phyloP scores from a whole-genome alignment of 2,329 filamentous ascomycete genomes.

The Colletotrichum sp. region DNA sequence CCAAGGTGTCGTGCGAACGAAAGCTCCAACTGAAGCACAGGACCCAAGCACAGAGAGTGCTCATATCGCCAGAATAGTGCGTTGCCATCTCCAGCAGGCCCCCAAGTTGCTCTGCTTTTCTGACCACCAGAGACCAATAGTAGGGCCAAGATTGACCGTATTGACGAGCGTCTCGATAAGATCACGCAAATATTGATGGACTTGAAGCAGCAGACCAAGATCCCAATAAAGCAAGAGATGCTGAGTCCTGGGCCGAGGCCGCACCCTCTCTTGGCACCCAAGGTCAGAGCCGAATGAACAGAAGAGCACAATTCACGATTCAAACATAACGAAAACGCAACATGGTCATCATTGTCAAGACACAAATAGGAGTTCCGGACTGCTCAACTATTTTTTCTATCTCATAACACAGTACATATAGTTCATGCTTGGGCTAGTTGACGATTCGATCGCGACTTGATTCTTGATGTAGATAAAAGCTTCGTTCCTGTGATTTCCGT shows the following conservation, averaged over 20 bases:
- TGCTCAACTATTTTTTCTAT: not conserved
- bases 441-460: not conserved
- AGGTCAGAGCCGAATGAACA: not conserved
- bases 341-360: not conserved
- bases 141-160: not conserved
- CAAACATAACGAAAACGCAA: not conserved
- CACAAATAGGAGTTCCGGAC: not conserved
- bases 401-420: not conserved
- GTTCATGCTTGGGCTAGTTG: not conserved
- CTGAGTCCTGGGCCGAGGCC: not conserved
- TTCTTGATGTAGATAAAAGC: not conserved
- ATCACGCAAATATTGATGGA: not conserved
- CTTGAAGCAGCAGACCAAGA: not conserved
- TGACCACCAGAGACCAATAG: not conserved
- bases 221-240: not conserved
- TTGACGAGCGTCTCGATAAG: not conserved
- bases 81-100: not conserved
- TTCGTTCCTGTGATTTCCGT: not conserved
- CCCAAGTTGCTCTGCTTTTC: accelerated
- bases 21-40: not conserved
- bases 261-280: not conserved
- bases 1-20: not conserved
- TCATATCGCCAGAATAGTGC: slow-evolving; percentile 3
- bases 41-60: not conserved
- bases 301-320: not conserved